These are phyloP conservation scores for Schizosaccharomyces versatilis DNA, from an alignment of 1,139 yeast genomes.

Conservation along the genomic window DNA sequence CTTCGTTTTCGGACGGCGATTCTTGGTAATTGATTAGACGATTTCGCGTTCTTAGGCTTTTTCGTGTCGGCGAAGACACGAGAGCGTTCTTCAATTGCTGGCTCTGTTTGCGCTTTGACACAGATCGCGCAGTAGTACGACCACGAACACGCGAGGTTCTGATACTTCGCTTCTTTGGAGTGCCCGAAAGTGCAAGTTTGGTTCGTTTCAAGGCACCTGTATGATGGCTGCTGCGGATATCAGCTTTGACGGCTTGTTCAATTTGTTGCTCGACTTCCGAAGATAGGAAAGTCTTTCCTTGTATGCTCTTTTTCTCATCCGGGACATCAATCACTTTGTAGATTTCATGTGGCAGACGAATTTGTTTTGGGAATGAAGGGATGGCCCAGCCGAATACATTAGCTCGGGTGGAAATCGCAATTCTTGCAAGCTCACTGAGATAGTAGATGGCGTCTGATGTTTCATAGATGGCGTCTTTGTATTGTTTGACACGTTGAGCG, in stretches of 20 bases:
- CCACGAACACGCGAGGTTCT: no score
- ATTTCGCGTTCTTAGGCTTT: no score
- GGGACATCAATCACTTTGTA: neutral
- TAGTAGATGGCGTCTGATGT: neutral
- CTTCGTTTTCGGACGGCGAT: no score
- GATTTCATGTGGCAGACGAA: neutral
- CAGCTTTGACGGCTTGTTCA: neutral
- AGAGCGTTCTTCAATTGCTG: no score
- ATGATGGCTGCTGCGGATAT: neutral
- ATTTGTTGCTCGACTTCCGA: neutral
- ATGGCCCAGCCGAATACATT: neutral
- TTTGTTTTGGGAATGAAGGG: neutral
- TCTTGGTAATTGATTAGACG: no score
- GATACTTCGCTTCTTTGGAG: neutral
- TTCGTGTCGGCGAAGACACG: no score
- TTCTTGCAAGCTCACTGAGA: neutral
- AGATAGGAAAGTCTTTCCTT: neutral
- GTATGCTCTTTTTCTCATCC: neutral
- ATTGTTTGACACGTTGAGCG: constrained; percentile 62
- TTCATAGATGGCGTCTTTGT: constrained; percentile 28
- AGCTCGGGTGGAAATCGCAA: neutral
- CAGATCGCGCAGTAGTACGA: no score
- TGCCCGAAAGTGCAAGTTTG: neutral
- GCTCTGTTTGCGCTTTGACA: no score
- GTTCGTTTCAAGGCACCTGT: no score